phyloP scores from a whole-genome alignment of 2,329 filamentous ascomycete species.

The Samsoniella hepiali region DNA sequence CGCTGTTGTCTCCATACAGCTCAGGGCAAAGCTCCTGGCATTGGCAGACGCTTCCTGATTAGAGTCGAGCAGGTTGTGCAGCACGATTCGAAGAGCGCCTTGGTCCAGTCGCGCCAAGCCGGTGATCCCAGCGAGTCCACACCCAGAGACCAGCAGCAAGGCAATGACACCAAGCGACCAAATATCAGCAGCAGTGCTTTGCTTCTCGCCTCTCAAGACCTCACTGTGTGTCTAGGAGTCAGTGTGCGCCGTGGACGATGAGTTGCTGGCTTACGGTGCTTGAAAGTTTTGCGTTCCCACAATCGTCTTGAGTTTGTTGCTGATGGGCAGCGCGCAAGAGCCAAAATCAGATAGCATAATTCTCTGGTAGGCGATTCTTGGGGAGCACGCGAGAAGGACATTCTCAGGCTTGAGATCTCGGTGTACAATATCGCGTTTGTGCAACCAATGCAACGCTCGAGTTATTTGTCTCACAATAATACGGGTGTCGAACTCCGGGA shows the following conservation, averaged over 20 bases:
- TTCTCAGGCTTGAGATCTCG: conserved; percentile 56
- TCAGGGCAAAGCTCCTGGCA: conserved; percentile 30
- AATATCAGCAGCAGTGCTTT: conserved; percentile 45
- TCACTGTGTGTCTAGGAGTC: conserved; percentile 9
- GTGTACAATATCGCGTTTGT: conserved; percentile 48
- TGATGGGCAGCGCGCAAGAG: conserved; percentile 41
- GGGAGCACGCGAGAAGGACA: conserved; percentile 47
- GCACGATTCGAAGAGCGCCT: conserved; percentile 22
- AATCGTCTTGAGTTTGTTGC: conserved; percentile 41
- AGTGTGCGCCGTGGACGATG: neutral
- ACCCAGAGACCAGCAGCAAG: conserved; percentile 34
- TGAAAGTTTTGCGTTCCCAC: conserved; percentile 47
- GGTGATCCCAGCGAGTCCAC: conserved; percentile 22
- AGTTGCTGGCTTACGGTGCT: conserved; percentile 43
- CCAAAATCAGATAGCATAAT: conserved; percentile 54
- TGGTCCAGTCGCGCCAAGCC: conserved; percentile 30
- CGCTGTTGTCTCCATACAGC: conserved; percentile 31
- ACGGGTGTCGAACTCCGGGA: conserved; percentile 42
- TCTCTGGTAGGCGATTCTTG: conserved; percentile 40
- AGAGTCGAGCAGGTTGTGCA: conserved; percentile 21
- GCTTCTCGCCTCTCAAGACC: conserved; percentile 20
- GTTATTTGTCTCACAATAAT: conserved; percentile 48
- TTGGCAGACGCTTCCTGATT: conserved; percentile 24
- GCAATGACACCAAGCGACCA: conserved; percentile 51
- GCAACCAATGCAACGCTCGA: conserved; percentile 45